Evolutionary conservation across 2,329 filamentous ascomycete genomes (phyloP), one percentile per base, ranked within the genome.

Genomic region (Septoria petroselini): DNA sequence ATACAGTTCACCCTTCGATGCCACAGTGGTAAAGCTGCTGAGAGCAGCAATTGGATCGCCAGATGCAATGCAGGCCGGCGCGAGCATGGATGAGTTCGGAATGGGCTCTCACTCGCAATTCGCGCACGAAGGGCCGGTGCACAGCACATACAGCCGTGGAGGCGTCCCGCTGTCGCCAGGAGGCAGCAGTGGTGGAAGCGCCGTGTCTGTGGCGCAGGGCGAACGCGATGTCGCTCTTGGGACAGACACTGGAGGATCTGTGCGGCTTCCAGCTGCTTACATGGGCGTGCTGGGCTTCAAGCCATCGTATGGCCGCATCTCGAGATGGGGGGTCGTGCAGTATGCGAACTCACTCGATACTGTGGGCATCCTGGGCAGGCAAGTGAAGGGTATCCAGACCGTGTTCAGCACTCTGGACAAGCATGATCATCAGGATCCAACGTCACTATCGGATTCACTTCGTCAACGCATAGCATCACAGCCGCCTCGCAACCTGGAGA

Each of bases 311-410:
- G 91, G 91, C 12, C 79, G 91, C 71, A 69, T 96, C 23, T 94
- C 88, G 37, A 79, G 91, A 52, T 88, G 84, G 75, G 91, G 91
- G 1, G 87, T 96, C 2, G 81, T 96, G 41, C 85, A 89, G 11
- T 96, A 96, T 66, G 91, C 91, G 7, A 95, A 96, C 68, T 95
- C 88, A 1, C 73, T 96, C 7, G 91, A 96, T 65, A 95, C 91
- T 0, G 88, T 96, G 7, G 91, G 91, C 0, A 76, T 95, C 3
- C 60, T 95, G 35, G 82, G 83, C 1, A 71, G 67, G 39, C 73
- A 72, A 3, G 79, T 82, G 0, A 67, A n/a, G 48, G 80, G 50
- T 67, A 79, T 68, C 1, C 53, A 58, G 30, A 40, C 42, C 6
- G 45, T 75, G 6, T 83, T 78, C 33, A 58, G 69, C 15, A 67